Evolutionary conservation across 768 basidiomycete species (phyloP), one percentile per base, ranked within the genome.

Genomic region (Tulasnella calospora): DNA sequence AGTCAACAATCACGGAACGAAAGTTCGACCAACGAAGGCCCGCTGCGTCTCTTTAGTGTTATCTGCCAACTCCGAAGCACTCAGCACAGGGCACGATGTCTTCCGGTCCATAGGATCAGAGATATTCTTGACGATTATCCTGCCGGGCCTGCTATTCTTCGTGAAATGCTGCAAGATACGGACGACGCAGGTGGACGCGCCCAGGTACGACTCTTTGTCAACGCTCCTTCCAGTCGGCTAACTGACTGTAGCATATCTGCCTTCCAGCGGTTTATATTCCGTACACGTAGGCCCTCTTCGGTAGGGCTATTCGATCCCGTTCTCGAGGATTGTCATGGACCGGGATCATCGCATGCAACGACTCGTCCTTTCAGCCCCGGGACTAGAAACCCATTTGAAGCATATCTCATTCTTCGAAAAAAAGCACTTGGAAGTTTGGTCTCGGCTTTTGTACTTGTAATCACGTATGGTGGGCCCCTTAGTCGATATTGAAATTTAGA

Each of bases 361-460:
- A 40, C 10, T 40, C 38, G 38, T 40, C 38, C 38, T 40, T 40
- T 40, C 38, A 40, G 10, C 38, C 19, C 33, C 8, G 46, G 30
- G 74, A 75, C 21, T 75, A 41, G 74, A 7, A 23, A 3, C 44
- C 74, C 13, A 75, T 75, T 47, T 41, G 40, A 4, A 75, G 38
- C 21, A 47, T 75, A 3, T 35, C 35, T 38, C 7, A 75, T 23
- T 75, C 74, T 3, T 46, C 38, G 12, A 74, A 74, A 30, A 74
- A 17, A 8, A 74, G 41, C 13, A 74, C 73, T 21, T 13, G 73
- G 23, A 74, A 74, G 33, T 74, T 38, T 46, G 73, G 73, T 33
- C 40, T 74, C 3, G 73, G 73, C n/a, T 74, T 74, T 74, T 23
- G 47, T 9, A 30, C 73, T 46, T 74, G 15, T 41, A 51, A 74